A percentile compares a stretch with the other conserved stretches of the same genome.
Evolutionary conservation across 2,329 filamentous ascomycete species (phyloP).

Genomic region (Xylaria sp.): DNA sequence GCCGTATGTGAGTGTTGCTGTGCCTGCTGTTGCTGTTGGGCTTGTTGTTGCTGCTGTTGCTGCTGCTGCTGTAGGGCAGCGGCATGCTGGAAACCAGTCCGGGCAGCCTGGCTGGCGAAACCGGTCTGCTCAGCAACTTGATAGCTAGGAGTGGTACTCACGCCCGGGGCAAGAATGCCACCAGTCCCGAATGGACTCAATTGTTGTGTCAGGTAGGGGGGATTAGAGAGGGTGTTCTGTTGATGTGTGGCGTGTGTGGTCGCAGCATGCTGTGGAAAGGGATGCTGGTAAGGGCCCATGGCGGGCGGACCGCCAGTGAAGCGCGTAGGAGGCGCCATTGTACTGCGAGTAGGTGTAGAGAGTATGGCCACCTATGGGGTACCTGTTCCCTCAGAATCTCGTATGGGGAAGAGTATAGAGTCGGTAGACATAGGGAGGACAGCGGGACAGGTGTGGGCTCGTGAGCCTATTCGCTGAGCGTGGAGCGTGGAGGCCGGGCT

Average conservation of each 20-base stretch:
- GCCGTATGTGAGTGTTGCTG: slow-evolving; percentile 48
- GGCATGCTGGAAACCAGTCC: slow-evolving; percentile 79
- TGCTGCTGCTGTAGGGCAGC: slow-evolving; percentile 49
- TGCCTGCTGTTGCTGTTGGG: slow-evolving; percentile 38
- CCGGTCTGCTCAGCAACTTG: slow-evolving; percentile 61
- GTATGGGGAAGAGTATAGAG: slow-evolving; percentile 9
- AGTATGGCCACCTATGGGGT: slow-evolving; percentile 13
- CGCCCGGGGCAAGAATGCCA: slow-evolving; percentile 50
- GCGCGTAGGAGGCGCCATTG: slow-evolving; percentile 39
- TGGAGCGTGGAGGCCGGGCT: slow-evolving; percentile 16
- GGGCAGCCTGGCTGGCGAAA: slow-evolving; percentile 78
- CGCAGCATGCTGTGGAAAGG: slow-evolving; percentile 51
- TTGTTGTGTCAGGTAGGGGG: slow-evolving; percentile 65
- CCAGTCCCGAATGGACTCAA: slow-evolving; percentile 63
- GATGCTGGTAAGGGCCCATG: slow-evolving; percentile 44
- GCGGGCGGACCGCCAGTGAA: slow-evolving; percentile 44
- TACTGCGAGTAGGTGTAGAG: slow-evolving; percentile 12
- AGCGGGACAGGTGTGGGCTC: slow-evolving; percentile 3
- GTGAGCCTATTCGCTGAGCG: slow-evolving; percentile 9
- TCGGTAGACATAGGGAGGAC: slow-evolving; percentile 21
- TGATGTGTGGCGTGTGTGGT: slow-evolving; percentile 46
- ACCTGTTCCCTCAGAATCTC: slow-evolving; percentile 18
- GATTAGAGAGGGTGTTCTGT: slow-evolving; percentile 57
- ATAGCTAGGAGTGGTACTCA: slow-evolving; percentile 44
- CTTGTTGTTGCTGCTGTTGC: slow-evolving; percentile 33